A percentile compares a stretch with the other conserved stretches of the same genome.
Conservation (phyloP, 345 rosid genomes). For the Pistacia vera region DNA sequence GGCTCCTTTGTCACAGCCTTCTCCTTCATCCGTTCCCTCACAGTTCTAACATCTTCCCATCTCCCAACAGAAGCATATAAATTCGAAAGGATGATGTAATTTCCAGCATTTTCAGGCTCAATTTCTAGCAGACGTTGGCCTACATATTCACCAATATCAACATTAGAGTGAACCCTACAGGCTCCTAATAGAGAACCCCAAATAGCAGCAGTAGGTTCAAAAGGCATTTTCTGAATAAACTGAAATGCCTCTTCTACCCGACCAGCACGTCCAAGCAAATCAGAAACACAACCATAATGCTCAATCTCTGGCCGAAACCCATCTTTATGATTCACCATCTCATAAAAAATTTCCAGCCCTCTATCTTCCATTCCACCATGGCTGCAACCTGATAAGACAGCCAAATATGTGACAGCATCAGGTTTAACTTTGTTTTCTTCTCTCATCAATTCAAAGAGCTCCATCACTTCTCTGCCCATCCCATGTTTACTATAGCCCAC, state of each 20-base stretch:
- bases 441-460: conserved; percentile 70
- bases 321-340: conserved; percentile 48
- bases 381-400: conserved; percentile 90
- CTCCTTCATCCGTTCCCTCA: conserved; percentile 68
- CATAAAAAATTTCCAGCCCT: conserved; percentile 63
- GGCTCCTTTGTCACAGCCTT: conserved; percentile 84
- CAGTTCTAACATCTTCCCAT: conserved; percentile 75
- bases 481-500: conserved; percentile 90
- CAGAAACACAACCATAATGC: conserved; percentile 88
- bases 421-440: conserved; percentile 67
- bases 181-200: conserved; percentile 88
- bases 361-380: conserved; percentile 83
- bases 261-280: conserved; percentile 92
- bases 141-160: conserved; percentile 66
- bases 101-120: conserved; percentile 88
- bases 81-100: conserved; percentile 82
- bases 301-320: conserved; percentile 58
- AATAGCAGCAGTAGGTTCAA: conserved; percentile 73
- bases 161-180: conserved; percentile 75
- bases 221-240: conserved; percentile 67
- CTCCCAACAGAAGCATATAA: conserved; percentile 80
- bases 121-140: conserved; percentile 60
- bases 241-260: conserved; percentile 65
- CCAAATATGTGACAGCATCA: conserved; percentile 68
- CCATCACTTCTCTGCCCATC: conserved; percentile 59